These are phyloP conservation scores for Irineochytrium annulatum DNA, from an alignment of 192 early-diverging fungal species.

Conservation along the genomic window DNA sequence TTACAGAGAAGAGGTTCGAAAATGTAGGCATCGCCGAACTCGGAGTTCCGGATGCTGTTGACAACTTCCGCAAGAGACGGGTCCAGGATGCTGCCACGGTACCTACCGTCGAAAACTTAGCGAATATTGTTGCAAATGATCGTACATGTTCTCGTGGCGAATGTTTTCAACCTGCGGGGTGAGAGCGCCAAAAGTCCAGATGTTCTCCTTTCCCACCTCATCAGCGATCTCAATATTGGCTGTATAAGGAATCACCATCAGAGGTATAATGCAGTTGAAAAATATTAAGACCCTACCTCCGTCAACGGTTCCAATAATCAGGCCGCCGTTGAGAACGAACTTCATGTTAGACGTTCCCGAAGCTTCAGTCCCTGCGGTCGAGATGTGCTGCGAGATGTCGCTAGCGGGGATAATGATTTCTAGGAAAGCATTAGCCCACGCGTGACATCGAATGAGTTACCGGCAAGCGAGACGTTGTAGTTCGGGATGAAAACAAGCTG, in stretches of 20 bases:
- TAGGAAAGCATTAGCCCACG: neutral
- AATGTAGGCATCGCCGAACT: slow-evolving; percentile 67
- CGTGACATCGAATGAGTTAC: neutral
- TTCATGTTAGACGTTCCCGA: slow-evolving; percentile 99
- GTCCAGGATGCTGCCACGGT: slow-evolving; percentile 73
- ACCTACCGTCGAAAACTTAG: slow-evolving; percentile 31
- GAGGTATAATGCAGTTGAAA: slow-evolving; percentile 9
- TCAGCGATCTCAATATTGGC: slow-evolving; percentile 99
- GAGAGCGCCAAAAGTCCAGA: slow-evolving; percentile 93
- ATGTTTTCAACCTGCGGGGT: slow-evolving; percentile 91
- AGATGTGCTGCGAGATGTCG: slow-evolving; percentile 99
- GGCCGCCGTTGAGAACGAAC: slow-evolving; percentile 97
- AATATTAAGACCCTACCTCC: slow-evolving; percentile 42
- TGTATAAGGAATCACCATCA: neutral
- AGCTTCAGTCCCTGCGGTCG: slow-evolving; percentile 97
- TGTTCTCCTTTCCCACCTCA: slow-evolving; percentile 95
- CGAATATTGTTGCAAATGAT: slow-evolving; percentile 1
- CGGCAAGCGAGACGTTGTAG: slow-evolving; percentile 95
- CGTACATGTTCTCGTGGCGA: slow-evolving; percentile 77
- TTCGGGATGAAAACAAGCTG: slow-evolving; percentile 92
- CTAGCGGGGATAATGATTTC: slow-evolving; percentile 95
- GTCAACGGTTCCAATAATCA: slow-evolving; percentile 96
- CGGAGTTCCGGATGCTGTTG: slow-evolving; percentile 70
- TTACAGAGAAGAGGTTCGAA: slow-evolving; percentile 44
- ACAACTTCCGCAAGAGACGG: slow-evolving; percentile 76